Conservation (phyloP, 2,329 filamentous ascomycete species). For the Sporothrix brasiliensis region DNA sequence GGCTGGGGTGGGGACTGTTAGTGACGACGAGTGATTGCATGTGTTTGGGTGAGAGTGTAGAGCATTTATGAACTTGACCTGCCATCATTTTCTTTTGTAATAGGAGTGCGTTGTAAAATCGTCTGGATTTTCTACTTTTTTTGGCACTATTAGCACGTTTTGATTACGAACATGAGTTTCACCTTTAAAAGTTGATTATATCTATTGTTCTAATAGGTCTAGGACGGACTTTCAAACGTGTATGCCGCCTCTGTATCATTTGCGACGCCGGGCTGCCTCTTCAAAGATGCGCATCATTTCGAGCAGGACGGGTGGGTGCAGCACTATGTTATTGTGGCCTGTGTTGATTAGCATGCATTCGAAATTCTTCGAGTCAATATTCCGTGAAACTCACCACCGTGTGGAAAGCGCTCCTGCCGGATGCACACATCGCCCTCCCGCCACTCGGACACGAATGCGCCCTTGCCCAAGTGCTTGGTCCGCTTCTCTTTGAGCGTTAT, state of each 20-base stretch:
- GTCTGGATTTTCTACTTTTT: not conserved
- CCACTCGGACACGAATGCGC: constrained; percentile 55
- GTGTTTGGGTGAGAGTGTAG: not conserved
- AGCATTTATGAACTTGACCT: not conserved
- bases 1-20: constrained; percentile 53
- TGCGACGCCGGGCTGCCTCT: constrained; percentile 23
- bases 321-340: constrained; percentile 73
- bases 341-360: not conserved
- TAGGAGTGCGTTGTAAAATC: not conserved
- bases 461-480: constrained; percentile 50
- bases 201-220: not conserved
- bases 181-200: not conserved
- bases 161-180: not conserved
- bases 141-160: not conserved
- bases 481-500: constrained; percentile 48
- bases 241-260: not conserved
- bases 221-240: not conserved
- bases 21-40: not conserved
- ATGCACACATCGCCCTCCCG: constrained; percentile 52
- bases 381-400: constrained; percentile 53
- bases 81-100: not conserved
- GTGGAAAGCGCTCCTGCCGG: constrained; percentile 57
- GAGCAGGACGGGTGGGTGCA: constrained; percentile 64
- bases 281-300: constrained; percentile 69
- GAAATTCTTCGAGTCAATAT: not conserved